These are phyloP conservation scores for Arctium lappa DNA, from an alignment of 129 eudicot genomes.

Conservation along the genomic window DNA sequence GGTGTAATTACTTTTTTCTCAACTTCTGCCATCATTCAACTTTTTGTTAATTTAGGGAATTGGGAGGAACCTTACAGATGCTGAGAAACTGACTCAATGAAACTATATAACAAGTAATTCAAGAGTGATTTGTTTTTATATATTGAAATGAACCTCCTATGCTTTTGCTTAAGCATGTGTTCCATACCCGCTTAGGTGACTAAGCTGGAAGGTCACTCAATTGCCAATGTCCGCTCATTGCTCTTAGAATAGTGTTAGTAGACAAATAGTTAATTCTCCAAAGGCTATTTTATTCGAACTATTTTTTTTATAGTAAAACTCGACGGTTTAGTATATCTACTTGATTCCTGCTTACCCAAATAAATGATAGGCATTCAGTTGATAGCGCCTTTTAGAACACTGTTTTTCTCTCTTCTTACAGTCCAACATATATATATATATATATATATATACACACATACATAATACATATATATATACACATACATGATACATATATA, in stretches of 20 bases:
- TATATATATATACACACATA: too few relatives aligned
- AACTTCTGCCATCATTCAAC: not conserved
- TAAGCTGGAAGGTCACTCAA: not conserved
- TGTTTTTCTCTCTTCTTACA: not conserved
- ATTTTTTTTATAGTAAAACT: too few relatives aligned
- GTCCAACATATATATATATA: not conserved
- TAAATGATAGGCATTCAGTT: too few relatives aligned
- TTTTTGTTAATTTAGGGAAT: not conserved
- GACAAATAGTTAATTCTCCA: not conserved
- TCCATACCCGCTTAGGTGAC: not conserved
- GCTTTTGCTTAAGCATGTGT: not conserved
- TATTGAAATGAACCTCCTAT: not conserved
- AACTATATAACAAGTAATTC: not conserved
- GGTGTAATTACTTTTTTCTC: not conserved
- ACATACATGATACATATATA: too few relatives aligned
- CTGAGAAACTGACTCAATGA: not conserved
- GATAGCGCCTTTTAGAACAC: not conserved
- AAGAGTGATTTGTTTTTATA: not conserved
- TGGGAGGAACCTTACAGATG: not conserved
- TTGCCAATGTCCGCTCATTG: not conserved
- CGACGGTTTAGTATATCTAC: not conserved
- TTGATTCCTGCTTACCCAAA: not conserved
- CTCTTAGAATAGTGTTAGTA: not conserved
- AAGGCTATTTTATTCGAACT: not conserved
- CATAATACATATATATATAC: too few relatives aligned